phyloP scores from a whole-genome alignment of 768 basidiomycete genomes.

The Hygrocybe punicea region DNA sequence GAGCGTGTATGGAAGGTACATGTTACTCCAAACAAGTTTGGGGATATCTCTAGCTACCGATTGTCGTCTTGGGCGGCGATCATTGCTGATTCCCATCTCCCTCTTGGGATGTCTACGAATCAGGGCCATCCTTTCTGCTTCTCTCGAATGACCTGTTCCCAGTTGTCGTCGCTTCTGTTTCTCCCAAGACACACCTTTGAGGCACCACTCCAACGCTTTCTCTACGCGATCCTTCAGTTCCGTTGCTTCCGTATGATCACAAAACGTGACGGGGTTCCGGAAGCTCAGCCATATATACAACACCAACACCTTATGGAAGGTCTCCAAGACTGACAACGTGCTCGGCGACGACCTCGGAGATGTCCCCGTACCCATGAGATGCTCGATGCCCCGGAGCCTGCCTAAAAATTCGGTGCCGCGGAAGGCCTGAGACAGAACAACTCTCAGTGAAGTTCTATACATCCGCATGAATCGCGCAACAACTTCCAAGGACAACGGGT shows the following conservation, averaged over 20 bases:
- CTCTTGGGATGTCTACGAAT: too few species aligned
- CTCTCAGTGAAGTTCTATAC: conserved; percentile 41
- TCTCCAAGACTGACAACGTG: conserved; percentile 50
- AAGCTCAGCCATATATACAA: conserved; percentile 83
- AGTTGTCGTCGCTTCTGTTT: too few species aligned
- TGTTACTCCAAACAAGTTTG: too few species aligned
- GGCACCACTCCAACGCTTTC: conserved; percentile 59
- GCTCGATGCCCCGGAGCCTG: conserved; percentile 24
- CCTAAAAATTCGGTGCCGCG: conserved; percentile 37
- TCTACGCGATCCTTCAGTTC: conserved; percentile 63
- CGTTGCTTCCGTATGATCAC: conserved; percentile 48
- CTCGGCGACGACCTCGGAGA: conserved; percentile 11
- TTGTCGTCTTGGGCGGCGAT: too few species aligned
- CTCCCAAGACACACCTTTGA: conserved; percentile 41
- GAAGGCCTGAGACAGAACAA: conserved; percentile 43
- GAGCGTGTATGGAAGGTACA: too few species aligned
- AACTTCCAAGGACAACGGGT: conserved; percentile 32
- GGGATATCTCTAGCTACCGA: too few species aligned
- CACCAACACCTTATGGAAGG: conserved; percentile 70
- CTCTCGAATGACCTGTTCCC: too few species aligned
- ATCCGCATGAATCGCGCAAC: conserved; percentile 39
- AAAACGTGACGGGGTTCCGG: conserved; percentile 66
- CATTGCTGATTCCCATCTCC: too few species aligned
- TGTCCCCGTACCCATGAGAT: conserved; percentile 1
- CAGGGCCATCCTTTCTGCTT: too few species aligned